Evolutionary conservation across 306 rosid species (phyloP).

Genomic region (Medicago arabica): DNA sequence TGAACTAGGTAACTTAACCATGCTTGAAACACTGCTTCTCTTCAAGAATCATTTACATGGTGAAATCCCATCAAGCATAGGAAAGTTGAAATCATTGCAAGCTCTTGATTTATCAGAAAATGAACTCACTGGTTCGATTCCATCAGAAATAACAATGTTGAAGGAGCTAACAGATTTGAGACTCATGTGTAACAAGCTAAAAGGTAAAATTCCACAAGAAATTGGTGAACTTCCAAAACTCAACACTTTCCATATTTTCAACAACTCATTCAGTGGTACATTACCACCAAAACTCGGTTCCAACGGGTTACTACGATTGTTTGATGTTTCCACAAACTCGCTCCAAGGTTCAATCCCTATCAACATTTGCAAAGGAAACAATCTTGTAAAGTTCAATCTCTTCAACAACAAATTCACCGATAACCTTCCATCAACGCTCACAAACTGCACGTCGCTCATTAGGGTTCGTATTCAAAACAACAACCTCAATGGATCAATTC

Average conservation of each 20-base stretch:
- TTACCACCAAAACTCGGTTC: conserved; percentile 56
- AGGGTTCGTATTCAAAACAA: conserved; percentile 82
- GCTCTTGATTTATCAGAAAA: conserved; percentile 84
- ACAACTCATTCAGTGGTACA: conserved; percentile 74
- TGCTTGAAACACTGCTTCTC: conserved; percentile 62
- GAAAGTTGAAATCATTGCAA: conserved; percentile 56
- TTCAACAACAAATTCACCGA: conserved; percentile 59
- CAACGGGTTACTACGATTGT: conserved; percentile 37
- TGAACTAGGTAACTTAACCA: conserved; percentile 73
- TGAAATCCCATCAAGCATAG: conserved; percentile 68
- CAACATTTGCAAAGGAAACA: conserved; percentile 66
- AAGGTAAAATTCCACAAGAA: conserved; percentile 69
- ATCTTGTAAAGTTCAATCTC: conserved; percentile 63
- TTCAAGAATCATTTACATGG: conserved; percentile 69
- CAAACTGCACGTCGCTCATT: conserved; percentile 60
- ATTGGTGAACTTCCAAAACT: conserved; percentile 77
- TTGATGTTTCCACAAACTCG: conserved; percentile 81
- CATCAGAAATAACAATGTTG: conserved; percentile 49
- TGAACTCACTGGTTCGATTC: conserved; percentile 71
- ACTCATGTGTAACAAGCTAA: conserved; percentile 66
- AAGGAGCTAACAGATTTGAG: conserved; percentile 54
- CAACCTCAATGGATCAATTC: conserved; percentile 69
- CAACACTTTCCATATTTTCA: conserved; percentile 59
- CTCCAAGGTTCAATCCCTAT: conserved; percentile 81
- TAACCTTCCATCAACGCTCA: conserved; percentile 56